A percentile compares a stretch with the other conserved stretches of the same genome.
Evolutionary conservation across 495 filamentous ascomycete genomes (phyloP).

Genomic region (Letharia columbiana): DNA sequence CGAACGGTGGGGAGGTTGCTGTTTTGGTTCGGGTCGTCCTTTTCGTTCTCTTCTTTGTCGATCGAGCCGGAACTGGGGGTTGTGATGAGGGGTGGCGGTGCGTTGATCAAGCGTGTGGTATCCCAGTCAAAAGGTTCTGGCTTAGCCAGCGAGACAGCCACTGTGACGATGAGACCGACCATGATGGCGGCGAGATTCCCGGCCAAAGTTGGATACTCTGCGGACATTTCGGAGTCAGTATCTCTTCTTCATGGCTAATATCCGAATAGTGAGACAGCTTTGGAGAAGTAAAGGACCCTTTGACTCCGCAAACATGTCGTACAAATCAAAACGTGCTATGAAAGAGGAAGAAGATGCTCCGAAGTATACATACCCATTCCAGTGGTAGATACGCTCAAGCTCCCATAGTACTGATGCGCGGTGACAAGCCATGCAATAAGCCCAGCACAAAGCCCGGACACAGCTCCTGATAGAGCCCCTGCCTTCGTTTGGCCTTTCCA

Average conservation of each 20-base stretch:
- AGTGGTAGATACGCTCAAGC: constrained; percentile 39
- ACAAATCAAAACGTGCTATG: no score
- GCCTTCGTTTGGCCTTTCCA: constrained; percentile 40
- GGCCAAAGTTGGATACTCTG: constrained; percentile 29
- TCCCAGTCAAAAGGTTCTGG: constrained; percentile 30
- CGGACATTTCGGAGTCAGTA: no score
- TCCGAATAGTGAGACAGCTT: no score
- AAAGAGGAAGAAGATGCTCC: no score
- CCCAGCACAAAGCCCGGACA: constrained; percentile 37
- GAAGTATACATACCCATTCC: constrained; percentile 20
- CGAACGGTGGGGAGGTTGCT: constrained; percentile 11
- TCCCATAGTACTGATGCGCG: constrained; percentile 36
- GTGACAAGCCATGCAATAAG: constrained; percentile 42
- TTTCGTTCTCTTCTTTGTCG: constrained; percentile 13
- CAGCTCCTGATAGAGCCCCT: constrained; percentile 38
- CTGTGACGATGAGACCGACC: constrained; percentile 28
- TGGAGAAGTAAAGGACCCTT: no score
- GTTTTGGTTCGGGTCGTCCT: not conserved
- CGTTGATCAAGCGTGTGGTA: constrained; percentile 29
- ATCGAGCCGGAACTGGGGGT: constrained; percentile 11
- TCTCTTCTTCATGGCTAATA: no score
- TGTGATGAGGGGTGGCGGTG: not conserved
- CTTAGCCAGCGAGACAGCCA: constrained; percentile 27
- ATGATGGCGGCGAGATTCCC: constrained; percentile 31
- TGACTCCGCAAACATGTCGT: no score